Percentiles rank a stretch among this genome's conserved stretches.
These are phyloP conservation scores for Phaffia rhodozyma DNA, from an alignment of 1,284 basidiomycete genomes.

Conservation along the genomic window DNA sequence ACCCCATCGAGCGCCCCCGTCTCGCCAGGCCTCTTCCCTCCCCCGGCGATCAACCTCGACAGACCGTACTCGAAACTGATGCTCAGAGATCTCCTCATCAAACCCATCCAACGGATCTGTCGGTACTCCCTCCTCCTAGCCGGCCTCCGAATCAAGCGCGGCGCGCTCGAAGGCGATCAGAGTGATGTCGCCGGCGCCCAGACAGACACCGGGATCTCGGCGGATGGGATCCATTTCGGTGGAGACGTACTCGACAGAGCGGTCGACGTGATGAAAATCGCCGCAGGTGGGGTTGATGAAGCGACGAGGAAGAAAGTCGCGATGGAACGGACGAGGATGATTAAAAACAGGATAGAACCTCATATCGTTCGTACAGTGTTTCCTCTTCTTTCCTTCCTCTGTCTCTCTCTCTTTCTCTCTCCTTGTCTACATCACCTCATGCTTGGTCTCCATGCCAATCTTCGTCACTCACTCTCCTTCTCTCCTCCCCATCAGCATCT, in stretches of 20 bases:
- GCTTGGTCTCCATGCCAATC: neutral
- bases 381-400: neutral
- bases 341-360: constrained; percentile 50
- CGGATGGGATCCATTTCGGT: constrained; percentile 20
- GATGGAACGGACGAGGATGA: constrained; percentile 53
- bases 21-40: constrained; percentile 19
- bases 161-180: constrained; percentile 21
- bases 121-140: constrained; percentile 80
- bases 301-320: constrained; percentile 47
- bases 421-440: neutral
- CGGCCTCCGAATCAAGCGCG: constrained; percentile 41
- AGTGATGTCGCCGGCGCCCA: constrained; percentile 13
- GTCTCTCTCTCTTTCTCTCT: no score
- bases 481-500: constrained; percentile 23
- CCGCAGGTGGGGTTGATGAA: constrained; percentile 44
- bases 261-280: constrained; percentile 44
- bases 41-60: neutral
- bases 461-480: neutral
- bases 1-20: constrained; percentile 22
- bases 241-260: constrained; percentile 33
- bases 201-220: constrained; percentile 18
- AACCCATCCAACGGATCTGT: constrained; percentile 78
- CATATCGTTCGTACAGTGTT: constrained; percentile 26
- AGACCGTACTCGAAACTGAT: constrained; percentile 28
- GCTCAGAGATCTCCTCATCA: constrained; percentile 74